Base-by-base conservation (phyloP, 176 grass and related monocot genomes). In the Cymbopogon citratus region DNA sequence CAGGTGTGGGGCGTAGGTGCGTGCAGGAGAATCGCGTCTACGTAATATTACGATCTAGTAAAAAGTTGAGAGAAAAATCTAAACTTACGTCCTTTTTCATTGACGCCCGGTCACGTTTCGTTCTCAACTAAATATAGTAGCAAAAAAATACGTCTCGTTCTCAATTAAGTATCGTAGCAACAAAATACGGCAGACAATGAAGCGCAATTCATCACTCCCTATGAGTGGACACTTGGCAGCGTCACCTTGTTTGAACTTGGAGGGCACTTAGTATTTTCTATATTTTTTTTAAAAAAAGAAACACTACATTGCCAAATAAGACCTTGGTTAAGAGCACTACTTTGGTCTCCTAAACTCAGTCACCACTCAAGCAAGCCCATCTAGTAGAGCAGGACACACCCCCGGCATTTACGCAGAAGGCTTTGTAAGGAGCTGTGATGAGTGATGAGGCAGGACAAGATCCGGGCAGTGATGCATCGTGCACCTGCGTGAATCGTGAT, bases 381-480 rank as follows among this genome's bases (percentile, higher is more conserved):
- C 75, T 29, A 62, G 63, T 73, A 39, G 26, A 16, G 44, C 74
- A 67, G n/a, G n/a, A 19, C 2, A 7, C 60, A 62, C 3, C 36
- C 38, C 66, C 83, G 68, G 73, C 79, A 62, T 39, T 38, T 25
- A 3, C 18, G 62, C 39, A 31, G 35, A 61, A 46, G 75, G 15
- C 36, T 52, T 72, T 8, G 43, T 57, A 71, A 67, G 70, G 60
- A 90, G 61, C 59, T 66, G 61, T 38, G 78, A 25, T 51, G 78
- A 77, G 12, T 39, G 21, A 9, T 11, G 70, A 82, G 12, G 59
- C 31, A 86, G 79, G 88, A 82, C 83, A 78, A 86, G 88, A 90
- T 82, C 74, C 45, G 78, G 57, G 54, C 71, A 86, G 81, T 75
- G 83, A 85, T 26, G 23, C 57, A 26, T 61, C 57, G 26, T 73